These are phyloP conservation scores for Orbilia oligospora DNA, from an alignment of 2,329 filamentous ascomycete species.

Conservation along the genomic window DNA sequence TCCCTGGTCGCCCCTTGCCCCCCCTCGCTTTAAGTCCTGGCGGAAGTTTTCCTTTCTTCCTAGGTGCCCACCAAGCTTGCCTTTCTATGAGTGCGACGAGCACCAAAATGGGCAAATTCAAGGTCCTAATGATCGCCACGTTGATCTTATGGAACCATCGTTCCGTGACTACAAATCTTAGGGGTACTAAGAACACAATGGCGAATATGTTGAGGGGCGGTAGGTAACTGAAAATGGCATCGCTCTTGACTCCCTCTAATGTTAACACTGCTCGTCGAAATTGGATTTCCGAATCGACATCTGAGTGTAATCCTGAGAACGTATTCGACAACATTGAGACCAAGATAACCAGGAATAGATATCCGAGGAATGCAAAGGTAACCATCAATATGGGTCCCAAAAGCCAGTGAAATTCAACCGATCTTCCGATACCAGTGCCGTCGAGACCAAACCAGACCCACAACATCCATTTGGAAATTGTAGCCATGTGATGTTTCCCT, in stretches of 20 bases:
- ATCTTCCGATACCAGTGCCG: conserved; percentile 74
- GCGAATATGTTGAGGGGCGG: conserved; percentile 88
- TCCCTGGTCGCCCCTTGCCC: conserved; percentile 6
- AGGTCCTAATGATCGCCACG: conserved; percentile 79
- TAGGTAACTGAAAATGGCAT: conserved; percentile 85
- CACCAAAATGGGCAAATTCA: conserved; percentile 82
- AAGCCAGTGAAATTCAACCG: conserved; percentile 81
- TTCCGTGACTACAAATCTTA: conserved; percentile 82
- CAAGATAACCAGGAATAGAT: conserved; percentile 88
- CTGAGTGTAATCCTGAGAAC: conserved; percentile 81
- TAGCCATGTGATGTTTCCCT: conserved; percentile 75
- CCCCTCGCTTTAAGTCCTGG: neutral
- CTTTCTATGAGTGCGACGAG: conserved; percentile 80
- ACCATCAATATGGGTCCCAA: conserved; percentile 85
- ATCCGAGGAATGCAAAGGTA: conserved; percentile 86
- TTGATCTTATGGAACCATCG: conserved; percentile 94
- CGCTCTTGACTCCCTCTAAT: conserved; percentile 86
- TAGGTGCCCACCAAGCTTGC: conserved; percentile 74
- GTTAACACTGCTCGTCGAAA: conserved; percentile 85
- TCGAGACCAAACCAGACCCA: conserved; percentile 94
- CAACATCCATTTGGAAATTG: conserved; percentile 90
- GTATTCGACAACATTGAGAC: conserved; percentile 90
- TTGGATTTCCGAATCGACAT: conserved; percentile 85
- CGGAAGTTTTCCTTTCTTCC: conserved; percentile 13
- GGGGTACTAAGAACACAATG: conserved; percentile 79